These are phyloP conservation scores for Candida boleticola DNA, from an alignment of 805 yeast genomes.

Conservation along the genomic window DNA sequence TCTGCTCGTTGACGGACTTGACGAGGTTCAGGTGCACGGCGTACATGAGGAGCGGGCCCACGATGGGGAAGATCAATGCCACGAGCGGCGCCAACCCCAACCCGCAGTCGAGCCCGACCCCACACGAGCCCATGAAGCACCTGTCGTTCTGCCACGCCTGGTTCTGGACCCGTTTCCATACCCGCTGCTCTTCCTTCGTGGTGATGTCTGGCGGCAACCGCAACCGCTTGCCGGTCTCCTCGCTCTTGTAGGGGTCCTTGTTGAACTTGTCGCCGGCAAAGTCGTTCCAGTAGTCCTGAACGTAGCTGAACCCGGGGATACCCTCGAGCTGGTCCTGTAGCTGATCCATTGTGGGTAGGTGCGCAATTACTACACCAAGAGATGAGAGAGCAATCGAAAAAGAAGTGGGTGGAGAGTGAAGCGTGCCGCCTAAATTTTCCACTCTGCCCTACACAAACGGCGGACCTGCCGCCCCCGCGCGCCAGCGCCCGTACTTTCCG, in stretches of 20 bases:
- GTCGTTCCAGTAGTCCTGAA: constrained; percentile 60
- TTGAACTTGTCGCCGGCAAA: constrained; percentile 64
- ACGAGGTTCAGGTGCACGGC: constrained; percentile 71
- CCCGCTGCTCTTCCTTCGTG: constrained; percentile 53
- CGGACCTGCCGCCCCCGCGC: too few relatives aligned
- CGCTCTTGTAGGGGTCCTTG: constrained; percentile 65
- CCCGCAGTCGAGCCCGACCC: constrained; percentile 65
- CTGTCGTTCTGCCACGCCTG: constrained; percentile 88
- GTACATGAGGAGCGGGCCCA: constrained; percentile 87
- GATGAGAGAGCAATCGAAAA: background rate
- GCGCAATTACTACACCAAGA: background rate
- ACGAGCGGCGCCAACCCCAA: constrained; percentile 76
- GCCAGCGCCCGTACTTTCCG: too few relatives aligned
- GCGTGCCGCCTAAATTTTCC: too few relatives aligned
- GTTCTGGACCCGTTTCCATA: constrained; percentile 71
- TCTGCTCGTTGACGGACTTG: constrained; percentile 53
- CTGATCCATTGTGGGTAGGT: constrained; percentile 20
- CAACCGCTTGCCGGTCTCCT: constrained; percentile 55
- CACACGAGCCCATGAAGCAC: constrained; percentile 75
- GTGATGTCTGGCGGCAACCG: constrained; percentile 55
- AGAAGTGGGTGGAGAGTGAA: too few relatives aligned
- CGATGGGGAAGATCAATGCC: constrained; percentile 62
- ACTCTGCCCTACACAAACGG: too few relatives aligned
- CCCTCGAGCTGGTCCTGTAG: constrained; percentile 27
- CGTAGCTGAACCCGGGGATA: constrained; percentile 58